Evolutionary conservation across 768 basidiomycete species (phyloP), one percentile per base, ranked within the genome.

Genomic region (Lyophyllum atratum): DNA sequence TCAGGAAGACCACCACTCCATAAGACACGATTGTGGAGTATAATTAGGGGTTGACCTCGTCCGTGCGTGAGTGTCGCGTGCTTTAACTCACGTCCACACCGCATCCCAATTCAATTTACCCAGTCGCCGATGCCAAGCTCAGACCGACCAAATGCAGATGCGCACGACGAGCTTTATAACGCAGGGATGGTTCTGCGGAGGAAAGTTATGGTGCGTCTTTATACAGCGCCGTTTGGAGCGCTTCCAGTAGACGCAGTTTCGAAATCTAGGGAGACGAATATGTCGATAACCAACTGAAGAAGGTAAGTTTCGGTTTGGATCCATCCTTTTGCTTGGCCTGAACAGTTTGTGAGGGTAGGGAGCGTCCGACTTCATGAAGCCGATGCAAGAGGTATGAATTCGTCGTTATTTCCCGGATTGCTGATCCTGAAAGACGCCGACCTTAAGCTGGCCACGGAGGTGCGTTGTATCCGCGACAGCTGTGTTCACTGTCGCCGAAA

Each of bases 311-410:
- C 26, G 21, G n/a, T 37, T 19, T 25, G 2, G 17, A 4, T 8
- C 2, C 0, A 14, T 9, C 10, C 1, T 17, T 6, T 4, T 19
- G 10, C 8, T 8, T 44, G 21, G 34, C 26, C 9, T 6, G 5
- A 6, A 3, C 28, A 24, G 21, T 42, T 19, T 44, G 14, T 6
- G 9, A 11, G 10, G n/a, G 17, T 48, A 61, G 60, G 56, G 56
- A 9, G 26, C 56, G 14, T 77, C 77, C 2, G 77, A 77, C 10
- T 79, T 80, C 54, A 78, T 79, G 79, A 72, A 67, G 61, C 76
- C 77, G 0, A 79, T 80, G 75, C 77, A 78, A 63, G 73, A 78
- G 66, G 72, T 72, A 31, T 25, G 55, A 39, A 15, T 28, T 14
- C 19, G 25, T 39, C 11, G 14, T 24, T 47, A 4, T 3, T n/a